Conservation (phyloP, 2,329 filamentous ascomycete species). For the Microsporum ferrugineum region DNA sequence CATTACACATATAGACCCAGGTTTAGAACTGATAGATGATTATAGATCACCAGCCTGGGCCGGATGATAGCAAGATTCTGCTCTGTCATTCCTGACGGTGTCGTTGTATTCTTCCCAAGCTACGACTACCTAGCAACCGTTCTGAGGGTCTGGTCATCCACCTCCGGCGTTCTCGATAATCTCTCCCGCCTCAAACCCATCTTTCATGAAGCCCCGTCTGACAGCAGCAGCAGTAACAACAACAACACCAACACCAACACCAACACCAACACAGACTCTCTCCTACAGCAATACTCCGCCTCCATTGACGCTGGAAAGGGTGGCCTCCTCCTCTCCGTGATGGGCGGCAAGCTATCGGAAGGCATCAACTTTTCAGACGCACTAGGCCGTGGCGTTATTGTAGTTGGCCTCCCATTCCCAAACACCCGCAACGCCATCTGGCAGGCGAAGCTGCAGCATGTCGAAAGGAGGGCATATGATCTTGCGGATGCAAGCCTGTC, state of each 20-base stretch:
- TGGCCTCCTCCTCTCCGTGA: constrained; percentile 74
- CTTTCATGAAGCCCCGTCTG: constrained; percentile 42
- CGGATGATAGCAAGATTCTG: constrained; percentile 60
- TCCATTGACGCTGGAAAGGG: constrained; percentile 54
- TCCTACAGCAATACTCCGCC: constrained; percentile 60
- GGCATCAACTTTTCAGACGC: constrained; percentile 96
- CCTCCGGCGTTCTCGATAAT: constrained; percentile 21
- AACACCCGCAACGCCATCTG: constrained; percentile 83
- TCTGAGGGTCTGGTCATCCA: constrained; percentile 45
- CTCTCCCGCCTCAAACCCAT: constrained; percentile 33
- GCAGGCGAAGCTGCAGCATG: constrained; percentile 81
- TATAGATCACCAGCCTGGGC: constrained; percentile 52
- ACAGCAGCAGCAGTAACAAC: constrained; percentile 11
- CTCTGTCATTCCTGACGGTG: constrained; percentile 66
- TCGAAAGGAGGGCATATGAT: constrained; percentile 50
- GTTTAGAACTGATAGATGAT: constrained; percentile 2
- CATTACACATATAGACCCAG: neutral
- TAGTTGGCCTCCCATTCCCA: constrained; percentile 87
- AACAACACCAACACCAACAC: constrained; percentile 25
- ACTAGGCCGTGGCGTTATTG: constrained; percentile 76
- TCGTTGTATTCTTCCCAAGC: constrained; percentile 92
- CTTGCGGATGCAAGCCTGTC: constrained; percentile 16
- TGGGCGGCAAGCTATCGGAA: constrained; percentile 90
- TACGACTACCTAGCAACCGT: constrained; percentile 81
- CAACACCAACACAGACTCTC: constrained; percentile 47